Percentiles rank a stretch among this genome's conserved stretches.
These are phyloP conservation scores for Elsinoe perseae DNA, from an alignment of 2,329 filamentous ascomycete species.

Conservation along the genomic window DNA sequence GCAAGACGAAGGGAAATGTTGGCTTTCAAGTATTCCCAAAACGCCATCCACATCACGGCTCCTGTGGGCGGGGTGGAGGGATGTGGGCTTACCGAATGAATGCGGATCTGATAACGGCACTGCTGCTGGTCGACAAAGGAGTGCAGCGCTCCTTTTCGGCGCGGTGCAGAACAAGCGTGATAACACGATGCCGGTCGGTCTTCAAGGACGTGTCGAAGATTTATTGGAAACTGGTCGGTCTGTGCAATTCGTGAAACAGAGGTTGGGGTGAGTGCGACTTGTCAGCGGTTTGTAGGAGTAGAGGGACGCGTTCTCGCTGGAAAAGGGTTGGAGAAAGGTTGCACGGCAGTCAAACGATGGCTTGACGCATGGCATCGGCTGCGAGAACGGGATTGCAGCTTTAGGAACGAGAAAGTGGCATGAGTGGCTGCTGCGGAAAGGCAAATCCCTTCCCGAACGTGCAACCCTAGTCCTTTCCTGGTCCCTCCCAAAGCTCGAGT, in stretches of 20 bases:
- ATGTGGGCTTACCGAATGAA: constrained; percentile 6
- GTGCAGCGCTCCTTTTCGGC: constrained; percentile 4
- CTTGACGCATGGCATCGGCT: neutral
- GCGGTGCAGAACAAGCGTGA: constrained; percentile 7
- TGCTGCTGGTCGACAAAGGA: constrained; percentile 3
- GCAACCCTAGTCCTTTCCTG: neutral
- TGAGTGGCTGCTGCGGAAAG: neutral
- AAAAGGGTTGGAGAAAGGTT: neutral
- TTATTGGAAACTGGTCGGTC: neutral
- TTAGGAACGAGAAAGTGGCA: neutral
- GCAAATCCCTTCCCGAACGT: neutral
- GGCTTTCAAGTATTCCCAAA: neutral
- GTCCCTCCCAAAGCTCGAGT: no score
- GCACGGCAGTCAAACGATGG: neutral
- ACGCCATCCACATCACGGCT: neutral
- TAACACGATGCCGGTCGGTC: constrained; percentile 3
- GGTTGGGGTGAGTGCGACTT: neutral
- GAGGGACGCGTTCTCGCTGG: constrained; percentile 2
- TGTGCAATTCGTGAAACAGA: constrained; percentile 4
- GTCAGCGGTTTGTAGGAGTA: constrained; percentile 9
- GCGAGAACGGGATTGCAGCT: neutral
- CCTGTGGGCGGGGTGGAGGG: constrained; percentile 2
- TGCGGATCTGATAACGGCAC: constrained; percentile 17
- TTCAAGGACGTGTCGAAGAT: neutral
- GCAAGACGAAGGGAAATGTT: neutral